Evolutionary conservation across 23 red algal species (phyloP).

Genomic region (Gracilaria caudata): DNA sequence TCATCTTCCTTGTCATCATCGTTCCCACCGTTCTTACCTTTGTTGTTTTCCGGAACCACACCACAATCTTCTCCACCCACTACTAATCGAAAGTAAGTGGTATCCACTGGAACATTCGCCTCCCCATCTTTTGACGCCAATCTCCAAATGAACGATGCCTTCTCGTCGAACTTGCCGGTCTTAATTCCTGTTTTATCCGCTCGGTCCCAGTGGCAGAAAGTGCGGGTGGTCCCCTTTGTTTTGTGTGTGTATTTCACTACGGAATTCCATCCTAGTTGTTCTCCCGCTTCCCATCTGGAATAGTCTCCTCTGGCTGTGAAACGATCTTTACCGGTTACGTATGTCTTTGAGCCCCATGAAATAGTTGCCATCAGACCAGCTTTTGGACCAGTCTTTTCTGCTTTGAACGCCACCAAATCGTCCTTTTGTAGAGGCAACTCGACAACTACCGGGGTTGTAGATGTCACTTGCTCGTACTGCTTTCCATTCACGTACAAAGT

Average conservation of each 20-base stretch:
- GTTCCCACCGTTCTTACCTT: background rate
- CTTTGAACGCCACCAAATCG: slow-evolving; percentile 6
- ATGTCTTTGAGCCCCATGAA: slow-evolving; percentile 1
- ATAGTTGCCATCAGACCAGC: slow-evolving; percentile 21
- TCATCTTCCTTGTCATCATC: background rate
- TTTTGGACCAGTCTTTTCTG: slow-evolving; percentile 3
- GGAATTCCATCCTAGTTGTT: slow-evolving; percentile 1
- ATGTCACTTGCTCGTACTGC: background rate
- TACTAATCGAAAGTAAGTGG: background rate
- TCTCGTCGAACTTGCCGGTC: background rate
- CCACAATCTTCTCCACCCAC: slow-evolving; percentile 23
- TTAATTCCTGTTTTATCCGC: slow-evolving; percentile 2
- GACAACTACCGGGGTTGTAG: background rate
- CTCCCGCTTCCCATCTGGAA: background rate
- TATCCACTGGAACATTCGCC: background rate
- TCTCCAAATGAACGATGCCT: slow-evolving; percentile 8
- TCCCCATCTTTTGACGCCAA: background rate
- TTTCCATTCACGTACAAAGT: slow-evolving; percentile 9
- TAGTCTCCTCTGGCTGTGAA: slow-evolving; percentile 21
- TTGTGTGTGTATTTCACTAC: background rate
- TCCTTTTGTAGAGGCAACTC: background rate
- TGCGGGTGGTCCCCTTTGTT: background rate
- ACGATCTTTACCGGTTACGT: slow-evolving; percentile 1
- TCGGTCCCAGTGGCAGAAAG: slow-evolving; percentile 20
- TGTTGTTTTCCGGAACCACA: background rate